A percentile compares a stretch with the other conserved stretches of the same genome.
phyloP scores from a whole-genome alignment of 2,329 filamentous ascomycete species.

The Nothophaeocryptopus gaeumannii region DNA sequence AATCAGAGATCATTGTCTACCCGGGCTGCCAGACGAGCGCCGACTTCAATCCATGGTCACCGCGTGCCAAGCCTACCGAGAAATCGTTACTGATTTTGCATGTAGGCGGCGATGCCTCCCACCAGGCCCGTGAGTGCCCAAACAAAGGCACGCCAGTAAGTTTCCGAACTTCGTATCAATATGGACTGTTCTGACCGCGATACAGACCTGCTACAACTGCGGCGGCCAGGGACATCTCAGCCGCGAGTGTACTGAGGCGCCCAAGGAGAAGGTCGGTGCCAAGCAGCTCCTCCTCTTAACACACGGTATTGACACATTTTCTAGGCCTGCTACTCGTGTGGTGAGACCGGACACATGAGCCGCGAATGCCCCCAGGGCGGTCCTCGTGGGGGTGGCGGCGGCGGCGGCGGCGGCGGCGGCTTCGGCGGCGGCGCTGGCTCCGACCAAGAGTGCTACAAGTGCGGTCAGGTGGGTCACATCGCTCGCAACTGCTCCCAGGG shows the following conservation, averaged over 20 bases:
- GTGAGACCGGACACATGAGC: constrained; percentile 83
- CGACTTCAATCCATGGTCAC: too few species aligned
- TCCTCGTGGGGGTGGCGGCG: constrained; percentile 46
- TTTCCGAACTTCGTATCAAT: background rate
- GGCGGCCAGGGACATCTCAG: constrained; percentile 52
- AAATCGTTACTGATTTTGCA: constrained; percentile 21
- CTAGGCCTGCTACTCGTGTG: constrained; percentile 59
- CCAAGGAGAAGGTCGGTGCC: constrained; percentile 72
- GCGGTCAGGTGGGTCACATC: constrained; percentile 93
- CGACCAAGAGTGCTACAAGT: constrained; percentile 56
- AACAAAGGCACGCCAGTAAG: constrained; percentile 43
- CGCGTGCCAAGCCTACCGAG: background rate
- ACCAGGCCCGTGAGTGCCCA: constrained; percentile 52
- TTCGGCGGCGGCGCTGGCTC: constrained; percentile 31
- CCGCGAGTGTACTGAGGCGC: constrained; percentile 86
- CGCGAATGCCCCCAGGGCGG: constrained; percentile 68
- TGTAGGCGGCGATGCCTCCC: constrained; percentile 48
- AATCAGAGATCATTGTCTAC: too few species aligned
- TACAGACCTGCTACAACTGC: constrained; percentile 45
- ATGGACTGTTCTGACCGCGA: constrained; percentile 34
- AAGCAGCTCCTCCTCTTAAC: background rate
- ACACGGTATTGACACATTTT: constrained; percentile 30
- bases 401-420: constrained; percentile 42
- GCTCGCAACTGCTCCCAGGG: constrained; percentile 81
- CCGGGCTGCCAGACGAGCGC: too few species aligned